Conservation (phyloP, 805 yeast species). For the Zygotorulaspora florentina region DNA sequence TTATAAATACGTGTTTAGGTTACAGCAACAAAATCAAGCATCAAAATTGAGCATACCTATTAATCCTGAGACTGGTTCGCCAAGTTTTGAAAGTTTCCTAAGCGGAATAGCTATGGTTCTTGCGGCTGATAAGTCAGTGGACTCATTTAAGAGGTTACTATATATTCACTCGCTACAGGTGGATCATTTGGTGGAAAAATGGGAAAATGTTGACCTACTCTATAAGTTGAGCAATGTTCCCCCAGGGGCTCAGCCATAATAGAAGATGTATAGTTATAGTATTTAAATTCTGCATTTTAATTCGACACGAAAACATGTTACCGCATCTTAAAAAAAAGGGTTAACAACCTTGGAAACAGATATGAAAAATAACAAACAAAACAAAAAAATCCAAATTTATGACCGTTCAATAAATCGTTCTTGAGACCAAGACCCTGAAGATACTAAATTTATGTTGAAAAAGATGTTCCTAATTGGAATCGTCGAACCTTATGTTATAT, state of each 20-base stretch:
- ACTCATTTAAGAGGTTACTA: conserved; percentile 15
- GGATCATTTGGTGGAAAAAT: conserved; percentile 18
- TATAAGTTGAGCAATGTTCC: conserved; percentile 5
- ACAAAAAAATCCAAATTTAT: too few species aligned
- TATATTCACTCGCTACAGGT: conserved; percentile 20
- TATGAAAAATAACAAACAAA: too few species aligned
- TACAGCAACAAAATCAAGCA: too few species aligned
- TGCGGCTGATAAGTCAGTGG: not conserved
- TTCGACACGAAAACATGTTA: not conserved
- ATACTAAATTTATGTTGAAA: too few species aligned
- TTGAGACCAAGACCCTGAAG: too few species aligned
- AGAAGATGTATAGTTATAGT: conserved; percentile 23
- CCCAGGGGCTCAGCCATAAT: conserved; percentile 29
- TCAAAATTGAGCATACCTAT: too few species aligned
- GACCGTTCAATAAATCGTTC: too few species aligned
- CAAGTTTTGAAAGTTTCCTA: not conserved
- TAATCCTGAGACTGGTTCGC: too few species aligned
- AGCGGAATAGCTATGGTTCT: not conserved
- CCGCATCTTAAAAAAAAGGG: too few species aligned
- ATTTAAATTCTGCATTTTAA: not conserved
- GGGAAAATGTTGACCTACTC: conserved; percentile 7
- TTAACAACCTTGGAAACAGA: too few species aligned
- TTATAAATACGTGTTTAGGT: not conserved
- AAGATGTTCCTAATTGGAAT: too few species aligned
- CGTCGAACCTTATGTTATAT: too few species aligned